Base-by-base conservation (phyloP, 371 early-diverging fungal genomes). In the Funneliformis caledonium region DNA sequence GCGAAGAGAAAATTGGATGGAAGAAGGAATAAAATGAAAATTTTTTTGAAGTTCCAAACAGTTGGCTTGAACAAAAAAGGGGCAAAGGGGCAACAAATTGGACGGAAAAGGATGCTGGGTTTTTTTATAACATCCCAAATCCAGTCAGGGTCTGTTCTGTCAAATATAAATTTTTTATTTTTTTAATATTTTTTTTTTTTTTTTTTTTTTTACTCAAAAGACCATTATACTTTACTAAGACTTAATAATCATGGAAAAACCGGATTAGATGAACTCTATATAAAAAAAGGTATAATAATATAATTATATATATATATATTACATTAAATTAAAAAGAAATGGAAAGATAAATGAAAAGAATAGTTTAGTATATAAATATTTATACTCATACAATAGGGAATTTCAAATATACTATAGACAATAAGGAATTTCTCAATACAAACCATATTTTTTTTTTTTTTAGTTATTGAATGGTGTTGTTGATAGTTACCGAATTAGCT, bases 21-120 rank as follows among this genome's bases (percentile, higher is more conserved):
- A 70, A 69, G 70, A 69, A 69, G 45, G 45, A 45, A 50, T 14
- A 68, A 69, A 45, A 70, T 70, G 70, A 70, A 70, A 47, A 47
- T 70, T 70, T 70, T 70, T 47, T 47, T 70, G 43, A 70, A 69
- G 69, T 70, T 12, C 45, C 70, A 70, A 47, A 70, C 45, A 70
- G 70, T 70, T 70, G 70, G 59, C 75, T 75, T 75, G 75, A 75
- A 75, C 75, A 74, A 59, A 75, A 75, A 75, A 75, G 75, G 75
- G 75, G 59, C 74, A 60, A 52, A 52, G 56, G 56, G 60, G 26
- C 56, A 74, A 75, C 75, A 75, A 75, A 60, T 52, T 75, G 56
- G 75, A 75, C 75, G 75, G 42, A 75, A 75, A 75, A 56, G 75
- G 75, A 75, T 75, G 50, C 42, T 60, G 61, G 37, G 75, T 45